phyloP scores from a whole-genome alignment of 495 filamentous ascomycete species.

The Penicillium riverlandense region DNA sequence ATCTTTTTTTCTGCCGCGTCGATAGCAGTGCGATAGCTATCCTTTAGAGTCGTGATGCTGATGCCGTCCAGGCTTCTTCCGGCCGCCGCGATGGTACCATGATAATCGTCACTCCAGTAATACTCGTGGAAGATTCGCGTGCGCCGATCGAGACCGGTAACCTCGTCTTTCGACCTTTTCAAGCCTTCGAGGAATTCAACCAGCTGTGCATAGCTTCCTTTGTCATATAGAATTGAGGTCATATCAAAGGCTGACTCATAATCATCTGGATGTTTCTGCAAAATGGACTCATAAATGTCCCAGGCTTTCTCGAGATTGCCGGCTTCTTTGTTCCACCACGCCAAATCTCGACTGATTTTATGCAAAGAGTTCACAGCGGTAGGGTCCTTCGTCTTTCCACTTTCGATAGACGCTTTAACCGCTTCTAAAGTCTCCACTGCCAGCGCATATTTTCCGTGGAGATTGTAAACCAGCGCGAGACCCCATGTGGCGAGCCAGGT shows the following conservation, averaged over 20 bases:
- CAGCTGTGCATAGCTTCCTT: not conserved
- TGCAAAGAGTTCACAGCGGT: not conserved
- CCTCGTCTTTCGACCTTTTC: constrained; percentile 4
- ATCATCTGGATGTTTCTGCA: constrained; percentile 4
- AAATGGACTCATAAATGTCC: constrained; percentile 4
- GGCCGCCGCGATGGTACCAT: constrained; percentile 1
- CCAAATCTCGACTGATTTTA: constrained; percentile 2
- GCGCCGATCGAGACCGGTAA: not conserved
- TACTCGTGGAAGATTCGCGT: constrained; percentile 5
- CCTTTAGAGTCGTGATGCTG: not conserved
- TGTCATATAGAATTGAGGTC: not conserved
- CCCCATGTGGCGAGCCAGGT: constrained; percentile 11
- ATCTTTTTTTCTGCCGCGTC: no score
- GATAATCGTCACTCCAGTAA: constrained; percentile 1
- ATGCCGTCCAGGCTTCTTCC: no score
- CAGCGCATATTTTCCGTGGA: not conserved
- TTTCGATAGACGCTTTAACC: not conserved
- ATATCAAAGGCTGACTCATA: constrained; percentile 1
- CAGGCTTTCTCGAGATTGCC: constrained; percentile 1
- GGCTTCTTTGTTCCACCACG: not conserved
- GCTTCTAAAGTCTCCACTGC: constrained; percentile 8
- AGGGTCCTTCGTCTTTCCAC: not conserved
- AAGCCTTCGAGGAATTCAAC: constrained; percentile 7
- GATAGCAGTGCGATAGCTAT: not conserved
- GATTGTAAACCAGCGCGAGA: constrained; percentile 3